Conservation (phyloP, 352 stramenopile species). For the Phytopythium cucurbitacearum region DNA sequence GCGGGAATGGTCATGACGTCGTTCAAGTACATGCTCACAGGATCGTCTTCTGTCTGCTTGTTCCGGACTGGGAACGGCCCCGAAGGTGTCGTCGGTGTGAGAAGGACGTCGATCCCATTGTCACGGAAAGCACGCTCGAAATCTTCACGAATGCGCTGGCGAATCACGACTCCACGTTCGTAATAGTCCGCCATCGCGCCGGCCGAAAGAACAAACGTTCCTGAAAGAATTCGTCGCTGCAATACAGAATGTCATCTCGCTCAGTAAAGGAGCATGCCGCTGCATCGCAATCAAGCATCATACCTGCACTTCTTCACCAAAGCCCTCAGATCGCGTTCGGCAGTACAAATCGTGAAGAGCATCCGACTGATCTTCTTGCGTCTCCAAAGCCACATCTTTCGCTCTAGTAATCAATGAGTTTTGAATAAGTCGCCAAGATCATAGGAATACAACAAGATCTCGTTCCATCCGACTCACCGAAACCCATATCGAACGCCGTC, state of each 20-base stretch:
- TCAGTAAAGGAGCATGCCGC: neutral
- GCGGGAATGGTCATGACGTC: constrained; percentile 91
- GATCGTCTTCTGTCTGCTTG: constrained; percentile 57
- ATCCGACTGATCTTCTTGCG: constrained; percentile 63
- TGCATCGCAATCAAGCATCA: neutral
- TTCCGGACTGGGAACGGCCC: constrained; percentile 66
- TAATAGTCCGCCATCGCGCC: constrained; percentile 90
- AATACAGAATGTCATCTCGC: neutral
- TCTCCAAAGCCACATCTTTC: constrained; percentile 43
- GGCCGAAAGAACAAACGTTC: constrained; percentile 88
- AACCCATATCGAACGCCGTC: constrained; percentile 93
- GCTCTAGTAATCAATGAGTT: constrained; percentile 21
- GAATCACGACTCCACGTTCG: constrained; percentile 76
- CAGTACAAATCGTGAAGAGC: constrained; percentile 85
- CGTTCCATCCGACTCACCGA: constrained; percentile 21
- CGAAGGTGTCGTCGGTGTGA: constrained; percentile 85
- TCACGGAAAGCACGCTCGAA: constrained; percentile 56
- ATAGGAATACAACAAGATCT: neutral
- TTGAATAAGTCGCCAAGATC: neutral
- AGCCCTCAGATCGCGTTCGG: constrained; percentile 83
- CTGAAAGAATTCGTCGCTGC: constrained; percentile 86
- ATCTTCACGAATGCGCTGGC: constrained; percentile 73
- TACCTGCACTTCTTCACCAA: constrained; percentile 90
- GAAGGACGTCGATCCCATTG: constrained; percentile 73
- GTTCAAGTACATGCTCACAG: constrained; percentile 87